Base-by-base conservation (phyloP, 1,139 yeast species). In the Pichia sp. region DNA sequence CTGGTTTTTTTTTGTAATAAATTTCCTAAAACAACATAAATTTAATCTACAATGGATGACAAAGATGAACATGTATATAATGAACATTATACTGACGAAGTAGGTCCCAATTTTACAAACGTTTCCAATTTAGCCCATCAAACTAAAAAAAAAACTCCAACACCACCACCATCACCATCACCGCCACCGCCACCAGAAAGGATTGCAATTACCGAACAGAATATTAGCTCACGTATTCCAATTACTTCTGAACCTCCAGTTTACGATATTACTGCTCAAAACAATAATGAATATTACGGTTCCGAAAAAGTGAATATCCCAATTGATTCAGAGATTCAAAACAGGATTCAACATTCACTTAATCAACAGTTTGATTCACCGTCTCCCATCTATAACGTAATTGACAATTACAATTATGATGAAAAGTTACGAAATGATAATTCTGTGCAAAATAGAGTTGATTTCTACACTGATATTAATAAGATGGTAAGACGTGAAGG, bases 401-500 rank as follows among this genome's bases (percentile, higher is more conserved):
- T 18, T 18, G 18, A 18, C 18, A 18, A 18, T 18, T 18, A 18
- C 18, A 18, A 18, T 18, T 18, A 18, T 18, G 18, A n/a, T 10
- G 28, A n/a, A 33, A 8, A 11, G 2, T 33, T 18, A 3, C 32
- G 29, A 7, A 18, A 30, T 31, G 35, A 34, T 25, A 39, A 31
- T 25, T 36, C 32, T 34, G 34, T 9, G 7, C 18, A 39, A 2
- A 40, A 40, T 4, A 34, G 30, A 10, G 33, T 34, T 44, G 58
- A 63, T 31, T 59, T 67, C 5, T 68, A 58, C 43, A 62, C 61
- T 8, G 70, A 68, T 47, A 46, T 62, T 6, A 41, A 58, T 4
- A 60, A 59, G 34, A 60, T 58, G 44, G 39, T 50, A 28, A 50
- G 53, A 31, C 49, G 42, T 1, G 45, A 46, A 0, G 47, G 34